phyloP scores from a whole-genome alignment of 345 rosid species.

The Populus nigra region DNA sequence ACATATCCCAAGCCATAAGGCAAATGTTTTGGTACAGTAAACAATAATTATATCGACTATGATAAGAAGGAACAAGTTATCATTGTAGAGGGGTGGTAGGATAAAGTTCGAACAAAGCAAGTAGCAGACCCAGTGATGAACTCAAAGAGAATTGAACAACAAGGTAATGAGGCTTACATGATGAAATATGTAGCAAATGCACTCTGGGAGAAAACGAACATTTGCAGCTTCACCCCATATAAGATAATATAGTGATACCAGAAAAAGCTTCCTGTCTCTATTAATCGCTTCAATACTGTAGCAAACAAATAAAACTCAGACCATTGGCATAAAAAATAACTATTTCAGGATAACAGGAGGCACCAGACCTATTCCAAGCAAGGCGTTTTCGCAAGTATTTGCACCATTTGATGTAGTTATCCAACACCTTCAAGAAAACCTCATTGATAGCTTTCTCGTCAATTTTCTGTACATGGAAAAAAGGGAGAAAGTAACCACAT shows the following conservation, averaged over 20 bases:
- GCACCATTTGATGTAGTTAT: slow-evolving; percentile 97
- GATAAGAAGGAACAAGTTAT: no score
- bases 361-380: slow-evolving; percentile 72
- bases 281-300: slow-evolving; percentile 80
- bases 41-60: neutral
- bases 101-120: neutral
- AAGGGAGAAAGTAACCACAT: neutral
- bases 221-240: slow-evolving; percentile 99
- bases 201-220: slow-evolving; percentile 97
- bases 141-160: neutral
- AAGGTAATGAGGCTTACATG: slow-evolving; percentile 49
- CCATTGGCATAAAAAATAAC: neutral
- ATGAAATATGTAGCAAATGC: slow-evolving; percentile 95
- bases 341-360: slow-evolving; percentile 18
- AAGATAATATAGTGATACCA: slow-evolving; percentile 86
- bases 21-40: neutral
- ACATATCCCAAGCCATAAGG: neutral
- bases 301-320: slow-evolving; percentile 4
- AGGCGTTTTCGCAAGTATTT: slow-evolving; percentile 75
- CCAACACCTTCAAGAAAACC: slow-evolving; percentile 85
- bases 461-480: slow-evolving; percentile 55
- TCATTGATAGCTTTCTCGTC: slow-evolving; percentile 94
- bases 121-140: neutral
- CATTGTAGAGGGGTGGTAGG: neutral
- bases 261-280: slow-evolving; percentile 85